Conservation (phyloP, 768 basidiomycete genomes). For the Tremella yokohamensis region DNA sequence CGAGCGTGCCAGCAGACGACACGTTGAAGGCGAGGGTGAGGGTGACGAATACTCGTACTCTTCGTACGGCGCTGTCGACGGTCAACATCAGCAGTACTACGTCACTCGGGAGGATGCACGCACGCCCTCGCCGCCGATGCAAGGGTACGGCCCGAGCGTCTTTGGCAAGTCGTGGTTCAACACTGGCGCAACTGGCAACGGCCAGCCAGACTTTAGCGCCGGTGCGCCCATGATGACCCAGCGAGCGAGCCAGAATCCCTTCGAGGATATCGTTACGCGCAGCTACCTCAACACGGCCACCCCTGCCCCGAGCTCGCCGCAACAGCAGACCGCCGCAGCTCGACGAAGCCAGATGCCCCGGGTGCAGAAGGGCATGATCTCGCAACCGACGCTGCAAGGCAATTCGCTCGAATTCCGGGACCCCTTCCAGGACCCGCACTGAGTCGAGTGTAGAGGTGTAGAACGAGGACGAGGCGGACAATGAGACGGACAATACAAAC, state of each 20-base stretch:
- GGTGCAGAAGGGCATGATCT: slow-evolving; percentile 48
- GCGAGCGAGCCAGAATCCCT: slow-evolving; percentile 43
- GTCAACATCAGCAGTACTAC: slow-evolving; percentile 17
- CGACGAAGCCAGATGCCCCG: slow-evolving; percentile 14
- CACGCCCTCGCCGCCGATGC: slow-evolving; percentile 20
- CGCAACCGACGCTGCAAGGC: slow-evolving; percentile 43
- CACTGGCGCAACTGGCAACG: slow-evolving; percentile 1
- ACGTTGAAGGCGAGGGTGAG: slow-evolving; percentile 5
- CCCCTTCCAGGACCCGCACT: not conserved
- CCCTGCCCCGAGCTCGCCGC: slow-evolving; percentile 1
- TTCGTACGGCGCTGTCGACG: slow-evolving; percentile 14
- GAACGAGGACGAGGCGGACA: too few relatives aligned
- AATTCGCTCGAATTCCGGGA: slow-evolving; percentile 49
- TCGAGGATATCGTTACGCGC: slow-evolving; percentile 46
- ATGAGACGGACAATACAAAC: too few relatives aligned
- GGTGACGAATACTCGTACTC: slow-evolving; percentile 9
- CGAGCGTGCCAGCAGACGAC: slow-evolving; percentile 29
- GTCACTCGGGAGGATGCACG: slow-evolving; percentile 21
- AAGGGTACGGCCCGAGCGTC: slow-evolving; percentile 21
- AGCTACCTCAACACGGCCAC: slow-evolving; percentile 38
- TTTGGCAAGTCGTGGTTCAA: slow-evolving; percentile 41
- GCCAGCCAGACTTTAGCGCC: not conserved
- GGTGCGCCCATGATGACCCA: slow-evolving; percentile 12
- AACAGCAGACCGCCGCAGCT: slow-evolving; percentile 24
- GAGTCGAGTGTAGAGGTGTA: too few relatives aligned